Evolutionary conservation across 345 rosid species (phyloP).

Genomic region (Syzygium jambos): DNA sequence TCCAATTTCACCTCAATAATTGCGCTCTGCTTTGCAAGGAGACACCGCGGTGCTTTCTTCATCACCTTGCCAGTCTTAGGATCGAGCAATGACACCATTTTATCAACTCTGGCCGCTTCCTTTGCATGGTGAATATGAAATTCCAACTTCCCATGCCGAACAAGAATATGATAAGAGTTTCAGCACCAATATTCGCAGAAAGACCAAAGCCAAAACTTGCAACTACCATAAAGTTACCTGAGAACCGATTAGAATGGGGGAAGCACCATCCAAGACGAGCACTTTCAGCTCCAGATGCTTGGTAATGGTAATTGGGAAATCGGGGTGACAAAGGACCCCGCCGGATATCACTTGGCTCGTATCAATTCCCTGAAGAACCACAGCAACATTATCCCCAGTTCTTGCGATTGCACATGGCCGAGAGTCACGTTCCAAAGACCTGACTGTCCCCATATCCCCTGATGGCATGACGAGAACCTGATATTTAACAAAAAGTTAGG

Average conservation of each 20-base stretch:
- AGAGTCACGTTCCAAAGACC: slow-evolving; percentile 69
- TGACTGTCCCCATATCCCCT: slow-evolving; percentile 67
- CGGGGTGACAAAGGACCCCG: slow-evolving; percentile 89
- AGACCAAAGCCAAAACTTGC: not conserved
- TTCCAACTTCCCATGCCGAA: slow-evolving; percentile 55
- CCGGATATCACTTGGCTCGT: slow-evolving; percentile 65
- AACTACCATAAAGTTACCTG: slow-evolving; percentile 31
- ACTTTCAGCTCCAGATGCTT: slow-evolving; percentile 69
- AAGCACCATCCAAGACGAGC: slow-evolving; percentile 58
- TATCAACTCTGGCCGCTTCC: slow-evolving; percentile 70
- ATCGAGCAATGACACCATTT: slow-evolving; percentile 58
- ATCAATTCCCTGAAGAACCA: slow-evolving; percentile 68
- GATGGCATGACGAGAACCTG: slow-evolving; percentile 89
- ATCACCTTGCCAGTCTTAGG: slow-evolving; percentile 78
- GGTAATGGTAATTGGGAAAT: slow-evolving; percentile 65
- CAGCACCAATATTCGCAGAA: not conserved
- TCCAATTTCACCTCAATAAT: slow-evolving; percentile 52
- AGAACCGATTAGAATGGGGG: slow-evolving; percentile 77
- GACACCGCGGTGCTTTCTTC: slow-evolving; percentile 78
- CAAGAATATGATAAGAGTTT: not conserved
- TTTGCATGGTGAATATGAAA: slow-evolving; percentile 82
- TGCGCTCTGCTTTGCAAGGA: slow-evolving; percentile 71
- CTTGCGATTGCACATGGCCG: slow-evolving; percentile 61
- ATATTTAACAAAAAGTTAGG: not conserved
- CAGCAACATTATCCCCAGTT: slow-evolving; percentile 81